Evolutionary conservation across 2,329 filamentous ascomycete species (phyloP).

Genomic region (Leptographium lundbergii): DNA sequence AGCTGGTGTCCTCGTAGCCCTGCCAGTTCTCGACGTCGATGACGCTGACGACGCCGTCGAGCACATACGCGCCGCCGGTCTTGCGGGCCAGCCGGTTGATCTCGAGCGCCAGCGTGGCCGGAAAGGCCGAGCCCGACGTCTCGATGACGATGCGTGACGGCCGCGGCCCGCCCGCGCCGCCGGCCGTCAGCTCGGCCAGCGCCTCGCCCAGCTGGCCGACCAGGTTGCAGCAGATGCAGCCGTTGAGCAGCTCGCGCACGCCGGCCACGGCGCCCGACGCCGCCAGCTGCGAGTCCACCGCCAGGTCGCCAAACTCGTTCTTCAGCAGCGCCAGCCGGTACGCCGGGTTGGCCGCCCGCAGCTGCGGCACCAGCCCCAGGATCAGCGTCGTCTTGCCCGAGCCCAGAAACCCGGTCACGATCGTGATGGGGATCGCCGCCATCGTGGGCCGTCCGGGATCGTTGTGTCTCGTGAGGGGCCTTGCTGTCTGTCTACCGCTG

Average conservation of each 20-base stretch:
- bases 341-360: slow-evolving; percentile 52
- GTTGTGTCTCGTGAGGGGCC: too few species aligned
- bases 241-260: slow-evolving; percentile 86
- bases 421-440: slow-evolving; percentile 75
- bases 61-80: slow-evolving; percentile 51
- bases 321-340: slow-evolving; percentile 93
- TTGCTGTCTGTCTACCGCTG: too few species aligned
- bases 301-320: slow-evolving; percentile 94
- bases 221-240: slow-evolving; percentile 97
- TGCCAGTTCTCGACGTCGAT: slow-evolving; percentile 93
- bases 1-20: slow-evolving; percentile 83
- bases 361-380: slow-evolving; percentile 84
- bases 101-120: slow-evolving; percentile 81
- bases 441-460: slow-evolving; percentile 22
- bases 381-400: slow-evolving; percentile 95
- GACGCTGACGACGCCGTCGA: slow-evolving; percentile 82
- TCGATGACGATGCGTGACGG: slow-evolving; percentile 90
- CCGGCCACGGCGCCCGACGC: slow-evolving; percentile 71
- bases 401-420: slow-evolving; percentile 91
- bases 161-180: slow-evolving; percentile 14
- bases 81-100: slow-evolving; percentile 68
- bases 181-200: slow-evolving; percentile 55
- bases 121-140: slow-evolving; percentile 79
- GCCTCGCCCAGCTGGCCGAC: slow-evolving; percentile 81
- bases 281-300: slow-evolving; percentile 85